These are phyloP conservation scores for Globisporangium cylindrosporum DNA, from an alignment of 352 stramenopile species.

Conservation along the genomic window DNA sequence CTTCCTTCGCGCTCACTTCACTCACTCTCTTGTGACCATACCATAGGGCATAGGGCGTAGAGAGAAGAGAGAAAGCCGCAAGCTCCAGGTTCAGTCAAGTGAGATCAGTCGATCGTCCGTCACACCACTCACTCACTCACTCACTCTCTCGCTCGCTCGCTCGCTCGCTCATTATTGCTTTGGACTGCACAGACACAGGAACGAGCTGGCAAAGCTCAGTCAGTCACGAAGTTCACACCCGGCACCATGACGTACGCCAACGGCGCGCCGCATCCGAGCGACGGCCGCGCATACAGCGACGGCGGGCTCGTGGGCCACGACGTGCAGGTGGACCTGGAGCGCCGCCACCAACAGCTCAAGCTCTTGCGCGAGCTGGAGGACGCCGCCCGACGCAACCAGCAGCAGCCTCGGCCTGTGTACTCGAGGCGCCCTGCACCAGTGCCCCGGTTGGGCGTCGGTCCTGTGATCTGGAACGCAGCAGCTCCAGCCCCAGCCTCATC, in stretches of 20 bases:
- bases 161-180: constrained; percentile 1
- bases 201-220: no score
- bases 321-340: constrained; percentile 3
- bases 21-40: neutral
- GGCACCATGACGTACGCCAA: constrained; percentile 9
- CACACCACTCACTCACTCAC: neutral
- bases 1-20: neutral
- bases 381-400: neutral
- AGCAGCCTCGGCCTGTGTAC: neutral
- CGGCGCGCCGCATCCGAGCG: constrained; percentile 1
- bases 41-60: neutral
- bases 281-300: constrained; percentile 1
- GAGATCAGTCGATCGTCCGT: neutral
- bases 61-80: neutral
- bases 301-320: constrained; percentile 5
- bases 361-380: constrained; percentile 3
- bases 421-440: neutral
- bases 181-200: neutral
- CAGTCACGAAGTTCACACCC: neutral
- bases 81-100: neutral
- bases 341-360: constrained; percentile 9
- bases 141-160: neutral
- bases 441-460: neutral
- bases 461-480: constrained; percentile 14
- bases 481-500: neutral